Evolutionary conservation across 2,329 filamentous ascomycete species (phyloP).

Genomic region (Teratosphaeria zuluensis): DNA sequence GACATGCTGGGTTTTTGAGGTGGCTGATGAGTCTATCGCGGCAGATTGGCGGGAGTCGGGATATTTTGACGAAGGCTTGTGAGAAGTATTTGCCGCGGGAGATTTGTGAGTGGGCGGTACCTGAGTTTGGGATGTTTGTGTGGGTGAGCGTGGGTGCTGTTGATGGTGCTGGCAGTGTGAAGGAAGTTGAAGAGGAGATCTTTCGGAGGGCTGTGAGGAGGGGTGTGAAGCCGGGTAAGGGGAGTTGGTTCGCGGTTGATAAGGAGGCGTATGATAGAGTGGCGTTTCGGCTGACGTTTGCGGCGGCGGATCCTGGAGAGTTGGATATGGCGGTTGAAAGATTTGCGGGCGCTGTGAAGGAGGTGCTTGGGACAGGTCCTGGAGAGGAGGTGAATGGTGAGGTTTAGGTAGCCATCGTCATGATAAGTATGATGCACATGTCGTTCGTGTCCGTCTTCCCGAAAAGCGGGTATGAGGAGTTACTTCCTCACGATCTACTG

Average conservation of each 20-base stretch:
- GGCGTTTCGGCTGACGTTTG: slow-evolving; percentile 87
- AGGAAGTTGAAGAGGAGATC: slow-evolving; percentile 72
- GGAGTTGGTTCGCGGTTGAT: slow-evolving; percentile 85
- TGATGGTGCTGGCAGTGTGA: slow-evolving; percentile 41
- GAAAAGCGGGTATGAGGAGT: too few relatives aligned
- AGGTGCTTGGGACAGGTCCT: slow-evolving; percentile 40
- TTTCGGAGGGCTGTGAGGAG: slow-evolving; percentile 67
- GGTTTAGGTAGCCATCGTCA: not conserved
- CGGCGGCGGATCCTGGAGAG: slow-evolving; percentile 54
- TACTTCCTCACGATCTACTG: too few relatives aligned
- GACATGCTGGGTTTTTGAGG: slow-evolving; percentile 76
- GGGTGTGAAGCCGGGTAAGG: slow-evolving; percentile 71
- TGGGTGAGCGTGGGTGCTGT: slow-evolving; percentile 64
- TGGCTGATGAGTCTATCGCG: slow-evolving; percentile 78
- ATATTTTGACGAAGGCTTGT: slow-evolving; percentile 70
- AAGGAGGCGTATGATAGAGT: slow-evolving; percentile 45
- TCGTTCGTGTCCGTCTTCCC: too few relatives aligned
- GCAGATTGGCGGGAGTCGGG: slow-evolving; percentile 70
- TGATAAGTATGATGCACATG: too few relatives aligned
- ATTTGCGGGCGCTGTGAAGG: slow-evolving; percentile 64
- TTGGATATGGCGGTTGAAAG: slow-evolving; percentile 45
- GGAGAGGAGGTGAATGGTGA: not conserved
- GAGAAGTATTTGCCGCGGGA: slow-evolving; percentile 65
- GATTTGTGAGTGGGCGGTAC: slow-evolving; percentile 69
- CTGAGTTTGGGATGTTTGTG: slow-evolving; percentile 88